A percentile compares a stretch with the other conserved stretches of the same genome.
Evolutionary conservation across 306 rosid genomes (phyloP).

Genomic region (Lupinus albus): DNA sequence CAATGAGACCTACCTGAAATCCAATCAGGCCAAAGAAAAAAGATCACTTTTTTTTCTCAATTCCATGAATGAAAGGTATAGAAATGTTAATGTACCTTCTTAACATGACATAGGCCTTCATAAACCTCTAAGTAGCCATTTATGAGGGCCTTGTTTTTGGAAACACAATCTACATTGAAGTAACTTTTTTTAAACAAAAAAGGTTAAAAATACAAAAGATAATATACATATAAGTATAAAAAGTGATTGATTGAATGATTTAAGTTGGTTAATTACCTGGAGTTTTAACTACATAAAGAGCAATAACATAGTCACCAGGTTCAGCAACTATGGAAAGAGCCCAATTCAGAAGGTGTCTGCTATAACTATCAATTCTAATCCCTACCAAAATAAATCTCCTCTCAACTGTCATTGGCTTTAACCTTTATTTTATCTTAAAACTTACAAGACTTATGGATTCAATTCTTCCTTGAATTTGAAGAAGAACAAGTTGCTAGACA

Average conservation of each 20-base stretch:
- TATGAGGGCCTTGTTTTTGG: constrained; percentile 52
- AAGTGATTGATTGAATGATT: neutral
- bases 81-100: constrained; percentile 52
- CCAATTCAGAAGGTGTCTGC: constrained; percentile 81
- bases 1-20: constrained; percentile 65
- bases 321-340: constrained; percentile 80
- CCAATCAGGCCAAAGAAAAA: constrained; percentile 30
- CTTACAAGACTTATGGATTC: constrained; percentile 17
- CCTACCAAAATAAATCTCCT: constrained; percentile 74
- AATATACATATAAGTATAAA: constrained; percentile 5
- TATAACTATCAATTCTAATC: constrained; percentile 57
- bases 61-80: constrained; percentile 16
- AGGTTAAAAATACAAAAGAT: neutral
- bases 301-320: constrained; percentile 83
- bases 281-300: constrained; percentile 66
- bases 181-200: constrained; percentile 1
- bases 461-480: neutral
- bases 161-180: constrained; percentile 51
- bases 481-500: no score
- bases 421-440: neutral
- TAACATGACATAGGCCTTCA: constrained; percentile 63
- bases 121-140: constrained; percentile 72
- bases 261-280: constrained; percentile 46
- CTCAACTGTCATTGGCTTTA: constrained; percentile 55
- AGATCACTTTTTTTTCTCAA: constrained; percentile 24